Base-by-base conservation (phyloP, 371 early-diverging fungal species). In the Mucor mucedo region DNA sequence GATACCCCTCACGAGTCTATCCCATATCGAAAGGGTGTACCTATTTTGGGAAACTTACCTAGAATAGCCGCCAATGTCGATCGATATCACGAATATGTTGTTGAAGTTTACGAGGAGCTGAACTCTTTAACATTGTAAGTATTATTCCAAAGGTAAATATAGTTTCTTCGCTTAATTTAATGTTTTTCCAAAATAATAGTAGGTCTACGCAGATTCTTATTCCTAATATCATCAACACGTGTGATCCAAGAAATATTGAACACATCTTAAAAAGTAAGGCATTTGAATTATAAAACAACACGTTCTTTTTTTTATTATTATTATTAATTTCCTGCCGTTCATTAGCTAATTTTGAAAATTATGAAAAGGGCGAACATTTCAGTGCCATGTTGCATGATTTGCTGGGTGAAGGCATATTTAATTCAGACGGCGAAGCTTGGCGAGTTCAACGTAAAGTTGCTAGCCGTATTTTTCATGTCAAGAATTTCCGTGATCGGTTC, bases 401-500 rank as follows among this genome's bases (percentile, higher is more conserved):
- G 1, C 68, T 81, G 8, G 81, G 80, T 1, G 57, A 75, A 49
- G 83, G 83, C 16, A 80, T 80, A 50, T 82, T 82, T 41, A 76
- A 76, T 60, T 73, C 78, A 29, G 71, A 77, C 44, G 77, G 77
- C 4, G 70, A 79, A 62, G 59, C 64, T 30, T 79, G 80, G 80
- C 66, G 62, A 28, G 61, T 56, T 27, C 80, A 75, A 52, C 56
- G 76, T 30, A 77, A 77, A 52, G 65, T 66, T 13, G 80, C 85
- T 0, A 70, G 76, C 30, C 69, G 83, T 53, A 81, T 84, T 55
- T 84, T 84, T 39, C 76, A 73, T 30, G 76, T 74, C 56, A 79
- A 78, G 54, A 83, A 82, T 28, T 83, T 83, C 68, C 66, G 83
- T 13, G 76, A 81, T 7, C 69, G 70, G 35, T 77, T 79, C 33